Evolutionary conservation across 805 yeast species (phyloP), one percentile per base, ranked within the genome.

Genomic region (Myxozyma geophila): DNA sequence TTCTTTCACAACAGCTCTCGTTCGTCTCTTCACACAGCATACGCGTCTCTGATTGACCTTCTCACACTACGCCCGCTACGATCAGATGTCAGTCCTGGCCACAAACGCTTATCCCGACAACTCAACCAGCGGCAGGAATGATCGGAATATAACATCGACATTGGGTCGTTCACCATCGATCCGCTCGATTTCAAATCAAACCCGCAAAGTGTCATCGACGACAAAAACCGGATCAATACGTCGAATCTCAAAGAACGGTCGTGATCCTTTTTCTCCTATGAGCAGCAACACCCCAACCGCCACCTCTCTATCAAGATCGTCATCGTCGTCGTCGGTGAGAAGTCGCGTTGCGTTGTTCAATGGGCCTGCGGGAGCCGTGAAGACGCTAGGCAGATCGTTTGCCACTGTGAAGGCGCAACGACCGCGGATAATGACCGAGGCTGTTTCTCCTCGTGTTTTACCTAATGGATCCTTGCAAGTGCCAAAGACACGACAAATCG

Each of bases 201-300:
- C 19, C 10, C 60, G 52, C n/a, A 56, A 56, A 49, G 33, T 21
- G 28, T 46, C 60, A 5, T 23, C 52, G 17, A 37, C 23, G 17
- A 8, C 46, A 28, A 41, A 41, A 53, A 23, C 12, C 28, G 44
- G 35, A 17, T 40, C 56, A 12, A 17, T 41, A 17, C 60, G 60
- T 12, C 41, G 50, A n/a, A 19, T 50, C 15, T 39, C 60, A 23
- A 50, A 41, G 50, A 48, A 39, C 5, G 28, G 28, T 12, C 55
- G 60, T 10, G 60, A 50, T 41, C 60, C 60, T 41, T 50, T 58
- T 23, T 36, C 60, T 5, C 47, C 36, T 9, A 28, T 58, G 15
- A 40, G 43, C 35, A 49, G 33, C 9, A 58, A 58, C 50, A 41
- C 23, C 41, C 17, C 60, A 13, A 7, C 47, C 37, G 39, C 60